These are phyloP conservation scores for Pontederia paniculata DNA, from an alignment of 176 grass and related monocot genomes.

Conservation along the genomic window DNA sequence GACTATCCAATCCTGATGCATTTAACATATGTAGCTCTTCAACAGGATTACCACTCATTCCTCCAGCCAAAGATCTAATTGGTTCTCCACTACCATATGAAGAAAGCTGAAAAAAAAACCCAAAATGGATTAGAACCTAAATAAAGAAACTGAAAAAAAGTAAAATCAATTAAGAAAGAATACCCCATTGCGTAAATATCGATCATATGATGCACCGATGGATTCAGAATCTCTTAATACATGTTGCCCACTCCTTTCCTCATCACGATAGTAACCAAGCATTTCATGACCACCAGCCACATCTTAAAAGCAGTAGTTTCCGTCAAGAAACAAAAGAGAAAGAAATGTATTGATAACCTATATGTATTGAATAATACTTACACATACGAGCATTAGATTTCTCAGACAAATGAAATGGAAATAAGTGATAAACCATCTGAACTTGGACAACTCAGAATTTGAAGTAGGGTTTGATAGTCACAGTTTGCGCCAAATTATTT, in stretches of 20 bases:
- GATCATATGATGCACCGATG: slow-evolving; percentile 62
- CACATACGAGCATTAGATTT: no score
- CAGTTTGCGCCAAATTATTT: no score
- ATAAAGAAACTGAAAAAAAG: no score
- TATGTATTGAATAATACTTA: no score
- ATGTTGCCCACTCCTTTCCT: slow-evolving; percentile 55
- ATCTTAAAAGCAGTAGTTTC: slow-evolving; percentile 32
- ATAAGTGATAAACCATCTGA: no score
- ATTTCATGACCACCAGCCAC: slow-evolving; percentile 39
- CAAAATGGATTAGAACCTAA: no score
- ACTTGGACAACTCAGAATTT: no score
- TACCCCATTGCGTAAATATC: slow-evolving; percentile 72
- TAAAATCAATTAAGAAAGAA: background rate
- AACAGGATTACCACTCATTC: slow-evolving; percentile 51
- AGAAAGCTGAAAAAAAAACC: slow-evolving; percentile 32
- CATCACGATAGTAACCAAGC: slow-evolving; percentile 44
- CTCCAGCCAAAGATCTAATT: slow-evolving; percentile 46
- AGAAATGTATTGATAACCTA: background rate
- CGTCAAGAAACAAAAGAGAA: slow-evolving; percentile 15
- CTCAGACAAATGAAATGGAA: no score
- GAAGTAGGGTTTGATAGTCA: no score
- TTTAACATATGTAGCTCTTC: slow-evolving; percentile 61
- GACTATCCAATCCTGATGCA: slow-evolving; percentile 41
- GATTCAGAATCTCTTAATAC: slow-evolving; percentile 65
- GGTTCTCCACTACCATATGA: slow-evolving; percentile 45